Percentiles rank a stretch among this genome's conserved stretches.
Evolutionary conservation across 129 eudicot genomes (phyloP).

Genomic region (Logfia minima): DNA sequence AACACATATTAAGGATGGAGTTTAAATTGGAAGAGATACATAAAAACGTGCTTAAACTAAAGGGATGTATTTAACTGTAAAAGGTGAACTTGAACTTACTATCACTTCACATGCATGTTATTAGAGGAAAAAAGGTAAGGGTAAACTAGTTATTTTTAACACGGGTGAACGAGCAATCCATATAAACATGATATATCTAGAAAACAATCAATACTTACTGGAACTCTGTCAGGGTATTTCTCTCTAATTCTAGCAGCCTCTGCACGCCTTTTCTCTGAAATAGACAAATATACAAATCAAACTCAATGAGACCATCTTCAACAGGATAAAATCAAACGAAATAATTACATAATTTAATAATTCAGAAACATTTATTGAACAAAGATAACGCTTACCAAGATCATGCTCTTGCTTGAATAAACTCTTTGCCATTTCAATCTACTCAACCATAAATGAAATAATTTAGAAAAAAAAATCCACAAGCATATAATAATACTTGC

Average conservation of each 20-base stretch:
- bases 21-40: neutral
- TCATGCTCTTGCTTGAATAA: slow-evolving; percentile 67
- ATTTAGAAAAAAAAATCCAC: neutral
- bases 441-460: neutral
- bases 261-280: slow-evolving; percentile 60
- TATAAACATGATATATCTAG: neutral
- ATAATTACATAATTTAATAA: no score
- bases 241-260: slow-evolving; percentile 54
- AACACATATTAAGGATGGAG: neutral
- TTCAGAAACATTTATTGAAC: neutral
- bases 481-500: neutral
- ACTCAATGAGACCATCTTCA: neutral
- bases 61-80: neutral
- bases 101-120: neutral
- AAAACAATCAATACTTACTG: slow-evolving; percentile 47
- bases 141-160: neutral
- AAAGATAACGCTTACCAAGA: slow-evolving; percentile 43
- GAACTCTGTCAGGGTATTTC: slow-evolving; percentile 78
- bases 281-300: neutral
- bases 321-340: neutral
- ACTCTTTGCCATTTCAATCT: slow-evolving; percentile 57
- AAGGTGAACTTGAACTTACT: neutral
- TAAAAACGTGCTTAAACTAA: no score
- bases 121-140: neutral
- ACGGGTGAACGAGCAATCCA: neutral